phyloP scores from a whole-genome alignment of 805 yeast species.

The Candida tammaniensis region DNA sequence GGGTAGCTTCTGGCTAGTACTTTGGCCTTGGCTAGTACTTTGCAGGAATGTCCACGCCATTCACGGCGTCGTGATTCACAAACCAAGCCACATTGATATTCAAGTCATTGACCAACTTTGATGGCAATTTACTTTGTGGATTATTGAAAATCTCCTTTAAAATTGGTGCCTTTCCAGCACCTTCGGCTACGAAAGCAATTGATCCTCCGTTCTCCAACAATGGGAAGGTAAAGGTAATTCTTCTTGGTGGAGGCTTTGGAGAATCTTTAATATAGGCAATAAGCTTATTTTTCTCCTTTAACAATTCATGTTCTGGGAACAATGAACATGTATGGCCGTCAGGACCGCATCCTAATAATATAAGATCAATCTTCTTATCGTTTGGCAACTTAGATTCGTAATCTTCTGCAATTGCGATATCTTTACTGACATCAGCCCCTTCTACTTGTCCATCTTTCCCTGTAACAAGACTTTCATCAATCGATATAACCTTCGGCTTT shows the following conservation, averaged over 20 bases:
- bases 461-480: conserved; percentile 59
- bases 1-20: not conserved
- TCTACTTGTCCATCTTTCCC: conserved; percentile 43
- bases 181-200: conserved; percentile 86
- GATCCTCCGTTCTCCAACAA: conserved; percentile 52
- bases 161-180: conserved; percentile 75
- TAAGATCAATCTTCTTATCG: conserved; percentile 52
- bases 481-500: conserved; percentile 63
- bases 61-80: conserved; percentile 74
- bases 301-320: conserved; percentile 78
- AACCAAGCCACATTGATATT: conserved; percentile 71
- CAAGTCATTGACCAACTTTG: conserved; percentile 67
- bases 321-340: conserved; percentile 95
- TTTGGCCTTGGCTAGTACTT: conserved; percentile 21
- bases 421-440: conserved; percentile 47
- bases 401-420: conserved; percentile 52
- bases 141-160: conserved; percentile 67
- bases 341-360: conserved; percentile 89
- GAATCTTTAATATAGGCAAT: conserved; percentile 75
- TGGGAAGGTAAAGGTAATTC: conserved; percentile 86
- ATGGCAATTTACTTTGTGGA: conserved; percentile 54
- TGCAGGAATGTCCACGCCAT: conserved; percentile 51
- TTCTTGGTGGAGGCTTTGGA: conserved; percentile 91
- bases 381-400: conserved; percentile 60
- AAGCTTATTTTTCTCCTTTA: conserved; percentile 48